These are phyloP conservation scores for Trichoderma simmonsii DNA, from an alignment of 2,329 filamentous ascomycete genomes.

Conservation along the genomic window DNA sequence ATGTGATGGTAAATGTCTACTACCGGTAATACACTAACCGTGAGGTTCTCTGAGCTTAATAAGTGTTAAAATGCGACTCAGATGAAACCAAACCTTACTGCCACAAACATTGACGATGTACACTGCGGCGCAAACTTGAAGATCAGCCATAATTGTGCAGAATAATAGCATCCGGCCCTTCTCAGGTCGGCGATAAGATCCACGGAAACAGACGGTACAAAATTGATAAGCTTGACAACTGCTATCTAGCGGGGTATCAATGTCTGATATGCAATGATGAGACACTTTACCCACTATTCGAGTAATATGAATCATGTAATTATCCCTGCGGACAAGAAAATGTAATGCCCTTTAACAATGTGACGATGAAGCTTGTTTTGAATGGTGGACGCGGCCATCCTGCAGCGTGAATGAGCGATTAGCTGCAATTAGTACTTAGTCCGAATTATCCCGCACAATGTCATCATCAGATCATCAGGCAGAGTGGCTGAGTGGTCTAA, in stretches of 20 bases:
- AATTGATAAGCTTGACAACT: not conserved
- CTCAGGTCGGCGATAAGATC: not conserved
- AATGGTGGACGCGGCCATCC: not conserved
- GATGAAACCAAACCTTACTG: not conserved
- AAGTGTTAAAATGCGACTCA: not conserved
- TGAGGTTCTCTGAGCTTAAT: not conserved
- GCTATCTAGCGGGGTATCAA: not conserved
- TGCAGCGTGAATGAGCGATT: not conserved
- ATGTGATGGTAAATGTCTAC: not conserved
- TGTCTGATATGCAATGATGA: not conserved
- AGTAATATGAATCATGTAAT: not conserved
- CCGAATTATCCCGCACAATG: not conserved
- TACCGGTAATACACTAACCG: not conserved
- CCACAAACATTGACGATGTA: not conserved
- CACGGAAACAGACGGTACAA: not conserved
- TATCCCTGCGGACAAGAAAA: not conserved
- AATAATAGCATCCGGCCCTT: not conserved
- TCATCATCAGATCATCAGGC: not conserved
- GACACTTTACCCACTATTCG: not conserved
- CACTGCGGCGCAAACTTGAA: not conserved
- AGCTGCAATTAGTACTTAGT: not conserved
- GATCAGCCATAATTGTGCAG: not conserved
- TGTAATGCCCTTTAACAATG: not conserved
- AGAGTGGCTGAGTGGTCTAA: constrained; percentile 20
- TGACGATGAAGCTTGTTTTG: not conserved